phyloP scores from a whole-genome alignment of 2,329 filamentous ascomycete species.

The Karstenula rhodostoma region DNA sequence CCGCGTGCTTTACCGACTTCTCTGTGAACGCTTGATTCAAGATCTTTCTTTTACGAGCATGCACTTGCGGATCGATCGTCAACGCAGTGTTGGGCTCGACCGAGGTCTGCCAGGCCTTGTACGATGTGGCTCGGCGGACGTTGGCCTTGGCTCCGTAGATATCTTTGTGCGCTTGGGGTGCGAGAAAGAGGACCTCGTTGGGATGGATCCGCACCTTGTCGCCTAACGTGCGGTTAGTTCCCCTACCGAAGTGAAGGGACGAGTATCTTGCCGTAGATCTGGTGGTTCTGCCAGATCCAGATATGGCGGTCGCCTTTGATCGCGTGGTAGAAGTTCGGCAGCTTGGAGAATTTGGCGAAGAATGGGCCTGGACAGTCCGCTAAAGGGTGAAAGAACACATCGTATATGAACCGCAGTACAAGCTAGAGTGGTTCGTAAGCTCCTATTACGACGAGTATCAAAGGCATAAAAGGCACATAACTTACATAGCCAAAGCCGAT shows the following conservation, averaged over 20 bases:
- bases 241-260: neutral
- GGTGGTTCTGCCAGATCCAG: constrained; percentile 21
- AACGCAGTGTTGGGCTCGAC: constrained; percentile 11
- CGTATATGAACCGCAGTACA: constrained; percentile 10
- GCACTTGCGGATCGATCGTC: constrained; percentile 12
- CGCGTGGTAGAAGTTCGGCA: constrained; percentile 24
- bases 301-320: constrained; percentile 23
- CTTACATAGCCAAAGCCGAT: neutral
- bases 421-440: neutral
- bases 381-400: constrained; percentile 24
- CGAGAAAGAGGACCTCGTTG: constrained; percentile 15
- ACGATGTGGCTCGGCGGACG: constrained; percentile 13
- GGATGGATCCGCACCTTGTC: constrained; percentile 15
- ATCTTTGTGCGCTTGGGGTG: constrained; percentile 4
- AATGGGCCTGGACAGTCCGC: constrained; percentile 19
- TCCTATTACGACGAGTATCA: neutral
- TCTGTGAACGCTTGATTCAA: constrained; percentile 21
- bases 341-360: constrained; percentile 13
- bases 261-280: constrained; percentile 4
- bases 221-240: neutral
- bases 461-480: neutral
- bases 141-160: constrained; percentile 16
- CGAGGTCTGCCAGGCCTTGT: constrained; percentile 15
- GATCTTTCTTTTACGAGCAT: constrained; percentile 16
- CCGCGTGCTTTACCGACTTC: constrained; percentile 16